Evolutionary conservation across 2,329 filamentous ascomycete genomes (phyloP), one percentile per base, ranked within the genome.

Genomic region (Zymoseptoria tritici): DNA sequence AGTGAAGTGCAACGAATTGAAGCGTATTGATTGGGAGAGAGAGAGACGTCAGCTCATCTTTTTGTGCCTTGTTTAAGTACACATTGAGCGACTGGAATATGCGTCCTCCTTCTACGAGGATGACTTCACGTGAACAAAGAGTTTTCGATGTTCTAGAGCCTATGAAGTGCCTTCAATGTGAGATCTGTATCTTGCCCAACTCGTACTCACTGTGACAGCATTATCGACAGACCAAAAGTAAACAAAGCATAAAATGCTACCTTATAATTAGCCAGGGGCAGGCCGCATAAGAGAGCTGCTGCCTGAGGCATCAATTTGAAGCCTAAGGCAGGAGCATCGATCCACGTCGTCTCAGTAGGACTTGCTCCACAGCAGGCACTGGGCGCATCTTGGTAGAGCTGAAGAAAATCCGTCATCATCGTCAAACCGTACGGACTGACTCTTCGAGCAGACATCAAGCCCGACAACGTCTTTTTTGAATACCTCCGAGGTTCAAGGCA

Each of bases 351-450:
- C n/a, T n/a, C n/a, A n/a, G n/a, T n/a, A n/a, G n/a, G n/a, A n/a
- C n/a, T n/a, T n/a, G n/a, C n/a, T n/a, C n/a, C n/a, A n/a, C n/a
- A 59, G 53, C 56, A 73, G 73, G 66, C 61, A 68, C 61, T 74
- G 68, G 72, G 66, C 20, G 16, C 49, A 50, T 21, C 16, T 50
- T 50, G 49, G 49, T 50, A 50, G 24, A 8, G 24, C 24, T 6
- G 7, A 26, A 26, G 7, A 8, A 26, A 8, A 26, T 8, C 24
- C 4, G 1, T 5, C 4, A 50, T 50, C 49, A 50, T 50, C 20
- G 49, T n/a, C n/a, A 50, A 50, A 9, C 49, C 49, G 49, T 6
- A 50, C 20, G 49, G 5, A n/a, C 9, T 50, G 16, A 21, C 49
- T n/a, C 49, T 50, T 50, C 49, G 20, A 50, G 49, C 49, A n/a